phyloP scores from a whole-genome alignment of 2,329 filamentous ascomycete species.

The Ilyonectria destructans region DNA sequence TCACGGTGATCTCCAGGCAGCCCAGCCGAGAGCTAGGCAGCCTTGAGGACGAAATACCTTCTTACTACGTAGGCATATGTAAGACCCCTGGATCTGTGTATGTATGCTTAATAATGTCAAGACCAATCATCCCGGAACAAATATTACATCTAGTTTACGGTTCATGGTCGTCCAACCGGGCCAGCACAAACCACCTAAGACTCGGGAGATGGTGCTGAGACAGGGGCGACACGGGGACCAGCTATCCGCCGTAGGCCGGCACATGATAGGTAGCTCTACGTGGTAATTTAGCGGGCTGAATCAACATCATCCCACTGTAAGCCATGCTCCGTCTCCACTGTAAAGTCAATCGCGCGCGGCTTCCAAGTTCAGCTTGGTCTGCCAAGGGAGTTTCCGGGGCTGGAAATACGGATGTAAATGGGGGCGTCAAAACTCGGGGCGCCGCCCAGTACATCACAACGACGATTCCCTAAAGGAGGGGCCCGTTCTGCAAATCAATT shows the following conservation, averaged over 20 bases:
- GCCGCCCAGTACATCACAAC: slow-evolving; percentile 11
- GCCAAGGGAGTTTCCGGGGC: slow-evolving; percentile 16
- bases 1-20: not conserved
- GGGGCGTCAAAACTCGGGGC: slow-evolving; percentile 26
- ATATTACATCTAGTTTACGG: not conserved
- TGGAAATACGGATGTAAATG: slow-evolving; percentile 48
- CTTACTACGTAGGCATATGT: not conserved
- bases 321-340: not conserved
- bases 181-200: slow-evolving; percentile 17
- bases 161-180: not conserved
- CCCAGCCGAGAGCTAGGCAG: not conserved
- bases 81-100: not conserved
- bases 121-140: slow-evolving; percentile 4
- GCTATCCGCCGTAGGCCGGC: slow-evolving; percentile 8
- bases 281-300: slow-evolving; percentile 34
- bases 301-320: slow-evolving; percentile 36
- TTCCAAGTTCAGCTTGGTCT: slow-evolving; percentile 36
- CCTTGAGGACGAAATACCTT: not conserved
- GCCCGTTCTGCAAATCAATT: slow-evolving; percentile 8
- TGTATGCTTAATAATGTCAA: slow-evolving; percentile 8
- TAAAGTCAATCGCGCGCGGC: slow-evolving; percentile 29
- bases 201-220: not conserved
- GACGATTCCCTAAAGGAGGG: slow-evolving; percentile 9
- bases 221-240: slow-evolving; percentile 3
- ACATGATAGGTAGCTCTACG: not conserved